phyloP scores from a whole-genome alignment of 208 protist species.

The Trypanosoma congolense region DNA sequence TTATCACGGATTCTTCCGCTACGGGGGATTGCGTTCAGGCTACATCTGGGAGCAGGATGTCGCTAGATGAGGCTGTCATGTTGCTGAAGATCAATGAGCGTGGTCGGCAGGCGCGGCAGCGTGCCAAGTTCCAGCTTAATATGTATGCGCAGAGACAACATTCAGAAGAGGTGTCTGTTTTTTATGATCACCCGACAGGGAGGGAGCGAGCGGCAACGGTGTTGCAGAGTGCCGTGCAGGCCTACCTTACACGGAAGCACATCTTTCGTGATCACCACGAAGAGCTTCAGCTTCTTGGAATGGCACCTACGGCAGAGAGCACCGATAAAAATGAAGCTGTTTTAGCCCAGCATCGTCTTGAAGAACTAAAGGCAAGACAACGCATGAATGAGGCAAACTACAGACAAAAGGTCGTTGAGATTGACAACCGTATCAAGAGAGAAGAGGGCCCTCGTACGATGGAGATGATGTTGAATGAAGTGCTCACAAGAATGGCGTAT shows the following conservation, averaged over 20 bases:
- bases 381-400: constrained; percentile 86
- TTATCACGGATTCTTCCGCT: constrained; percentile 16
- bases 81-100: constrained; percentile 93
- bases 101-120: constrained; percentile 91
- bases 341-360: constrained; percentile 32
- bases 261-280: constrained; percentile 53
- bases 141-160: constrained; percentile 87
- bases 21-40: not conserved
- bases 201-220: constrained; percentile 83
- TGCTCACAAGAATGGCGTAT: constrained; percentile 90
- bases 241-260: constrained; percentile 81
- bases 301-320: constrained; percentile 37
- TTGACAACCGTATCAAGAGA: constrained; percentile 73
- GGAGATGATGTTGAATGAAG: constrained; percentile 91
- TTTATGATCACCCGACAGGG: constrained; percentile 58
- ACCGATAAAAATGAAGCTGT: constrained; percentile 29
- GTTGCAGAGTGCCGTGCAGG: constrained; percentile 85
- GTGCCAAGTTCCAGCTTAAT: constrained; percentile 86
- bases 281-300: constrained; percentile 89
- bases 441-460: constrained; percentile 91
- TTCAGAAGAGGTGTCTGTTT: constrained; percentile 31
- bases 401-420: constrained; percentile 63
- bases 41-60: constrained; percentile 33
- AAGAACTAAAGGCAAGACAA: constrained; percentile 82
- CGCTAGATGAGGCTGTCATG: constrained; percentile 77